A percentile compares a stretch with the other conserved stretches of the same genome.
Conservation (phyloP, 345 rosid species). For the Chamaenerion angustifolium region DNA sequence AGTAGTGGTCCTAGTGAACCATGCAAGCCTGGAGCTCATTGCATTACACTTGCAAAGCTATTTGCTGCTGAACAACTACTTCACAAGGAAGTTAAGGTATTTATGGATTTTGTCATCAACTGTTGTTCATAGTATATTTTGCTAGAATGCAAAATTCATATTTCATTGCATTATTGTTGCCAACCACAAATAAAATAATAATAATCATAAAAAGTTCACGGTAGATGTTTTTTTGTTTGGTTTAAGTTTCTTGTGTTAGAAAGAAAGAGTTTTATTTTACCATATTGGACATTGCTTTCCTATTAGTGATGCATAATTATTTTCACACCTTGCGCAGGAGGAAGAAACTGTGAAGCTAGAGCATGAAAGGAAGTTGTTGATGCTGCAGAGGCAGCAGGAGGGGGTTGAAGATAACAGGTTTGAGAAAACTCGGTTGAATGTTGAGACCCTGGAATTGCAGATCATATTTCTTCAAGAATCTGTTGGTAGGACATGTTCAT, state of each 20-base stretch:
- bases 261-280: too few relatives aligned
- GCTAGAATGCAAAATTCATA: too few relatives aligned
- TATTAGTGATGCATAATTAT: too few relatives aligned
- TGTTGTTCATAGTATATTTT: not conserved
- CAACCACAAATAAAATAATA: too few relatives aligned
- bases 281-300: too few relatives aligned
- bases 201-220: too few relatives aligned
- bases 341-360: constrained; percentile 65
- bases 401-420: constrained; percentile 36
- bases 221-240: too few relatives aligned
- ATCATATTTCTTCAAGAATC: constrained; percentile 39
- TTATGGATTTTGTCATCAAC: not conserved
- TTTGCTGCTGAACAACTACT: constrained; percentile 69
- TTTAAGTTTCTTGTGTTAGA: too few relatives aligned
- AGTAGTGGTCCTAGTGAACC: constrained; percentile 36
- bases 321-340: constrained; percentile 28
- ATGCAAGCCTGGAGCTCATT: constrained; percentile 82
- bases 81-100: constrained; percentile 68
- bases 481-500: constrained; percentile 39
- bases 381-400: constrained; percentile 60
- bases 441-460: constrained; percentile 47
- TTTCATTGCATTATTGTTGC: too few relatives aligned
- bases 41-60: constrained; percentile 57
- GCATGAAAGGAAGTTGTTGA: constrained; percentile 43
- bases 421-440: constrained; percentile 43